Evolutionary conservation across 306 rosid species (phyloP), one percentile per base, ranked within the genome.

Genomic region (Sechiopsis laciniata): DNA sequence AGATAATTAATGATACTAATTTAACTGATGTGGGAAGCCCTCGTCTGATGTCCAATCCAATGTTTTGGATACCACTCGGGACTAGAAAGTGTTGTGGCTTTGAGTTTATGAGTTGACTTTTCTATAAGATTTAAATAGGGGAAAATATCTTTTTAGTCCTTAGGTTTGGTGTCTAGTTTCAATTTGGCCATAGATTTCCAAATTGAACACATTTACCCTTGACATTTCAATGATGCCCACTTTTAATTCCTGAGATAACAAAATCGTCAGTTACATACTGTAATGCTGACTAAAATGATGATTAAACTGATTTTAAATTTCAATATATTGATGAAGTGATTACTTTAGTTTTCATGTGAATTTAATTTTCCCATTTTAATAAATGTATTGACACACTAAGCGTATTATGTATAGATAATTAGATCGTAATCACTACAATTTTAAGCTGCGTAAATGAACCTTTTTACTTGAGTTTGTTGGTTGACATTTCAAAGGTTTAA

Each of bases 391-490:
- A 64, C 52, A 9, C 37, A 32, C 37, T 32, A 3, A 32, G 37
- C n/a, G n/a, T n/a, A n/a, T n/a, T n/a, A n/a, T 32, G 2, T 32
- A 10, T 17, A 9, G 71, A 52, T 40, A 8, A 29, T 4, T 64
- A n/a, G 13, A 63, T 19, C 2, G 26, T 20, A 20, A 45, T 12
- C 20, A 19, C 37, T 32, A 32, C 5, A 3, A 32, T 32, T 32
- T 32, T 32, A 32, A 32, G 37, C 5, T 32, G 37, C 3, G 37
- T 32, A 32, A 2, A 32, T 14, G 55, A 67, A 67, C 55, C 14
- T 50, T 22, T 66, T 48, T 21, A 21, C 57, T 69, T 22, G 73
- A 35, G 50, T 50, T 14, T 69, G 19, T 50, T 71, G 77, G 62
- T 75, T 60, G 37, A 32, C 40, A 50, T 17, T 16, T 35, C 26